Evolutionary conservation across 208 protist species (phyloP).

Genomic region (Kentomonas sorsogonicus): DNA sequence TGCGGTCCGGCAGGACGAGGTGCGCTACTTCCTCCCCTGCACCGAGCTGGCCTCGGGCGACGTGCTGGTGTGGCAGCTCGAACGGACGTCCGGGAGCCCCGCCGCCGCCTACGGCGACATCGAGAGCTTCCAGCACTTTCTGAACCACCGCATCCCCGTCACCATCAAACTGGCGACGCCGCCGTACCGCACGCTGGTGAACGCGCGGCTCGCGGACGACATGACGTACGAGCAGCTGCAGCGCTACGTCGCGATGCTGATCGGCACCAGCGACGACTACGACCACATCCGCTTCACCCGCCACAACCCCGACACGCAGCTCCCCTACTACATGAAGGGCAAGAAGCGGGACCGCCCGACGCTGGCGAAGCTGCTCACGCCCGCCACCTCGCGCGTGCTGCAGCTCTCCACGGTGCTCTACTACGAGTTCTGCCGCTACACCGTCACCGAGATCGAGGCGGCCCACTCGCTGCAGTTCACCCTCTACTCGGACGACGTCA

Average conservation of each 20-base stretch:
- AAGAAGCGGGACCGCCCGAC: constrained; percentile 64
- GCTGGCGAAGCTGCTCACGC: constrained; percentile 65
- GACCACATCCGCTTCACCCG: constrained; percentile 84
- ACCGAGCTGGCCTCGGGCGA: constrained; percentile 1
- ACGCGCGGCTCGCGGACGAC: constrained; percentile 63
- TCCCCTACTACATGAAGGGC: constrained; percentile 86
- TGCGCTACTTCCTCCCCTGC: constrained; percentile 35
- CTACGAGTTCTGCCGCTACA: constrained; percentile 87
- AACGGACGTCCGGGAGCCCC: constrained; percentile 23
- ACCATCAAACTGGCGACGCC: constrained; percentile 67
- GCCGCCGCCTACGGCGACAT: constrained; percentile 69
- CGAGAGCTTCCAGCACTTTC: constrained; percentile 77
- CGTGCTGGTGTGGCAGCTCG: constrained; percentile 51
- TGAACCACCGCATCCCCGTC: constrained; percentile 56
- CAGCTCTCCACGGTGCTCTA: constrained; percentile 63
- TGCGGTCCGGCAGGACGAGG: constrained; percentile 49
- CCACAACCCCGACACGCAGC: constrained; percentile 78
- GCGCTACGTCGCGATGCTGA: constrained; percentile 67
- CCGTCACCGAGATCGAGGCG: constrained; percentile 74
- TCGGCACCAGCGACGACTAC: constrained; percentile 61
- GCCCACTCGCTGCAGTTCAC: constrained; percentile 88
- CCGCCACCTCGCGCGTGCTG: constrained; percentile 32
- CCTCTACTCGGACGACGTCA: constrained; percentile 63
- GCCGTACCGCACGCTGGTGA: constrained; percentile 63
- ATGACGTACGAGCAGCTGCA: constrained; percentile 90